Base-by-base conservation (phyloP, 139 green algal species). In the Edaphochlamys debaryana region DNA sequence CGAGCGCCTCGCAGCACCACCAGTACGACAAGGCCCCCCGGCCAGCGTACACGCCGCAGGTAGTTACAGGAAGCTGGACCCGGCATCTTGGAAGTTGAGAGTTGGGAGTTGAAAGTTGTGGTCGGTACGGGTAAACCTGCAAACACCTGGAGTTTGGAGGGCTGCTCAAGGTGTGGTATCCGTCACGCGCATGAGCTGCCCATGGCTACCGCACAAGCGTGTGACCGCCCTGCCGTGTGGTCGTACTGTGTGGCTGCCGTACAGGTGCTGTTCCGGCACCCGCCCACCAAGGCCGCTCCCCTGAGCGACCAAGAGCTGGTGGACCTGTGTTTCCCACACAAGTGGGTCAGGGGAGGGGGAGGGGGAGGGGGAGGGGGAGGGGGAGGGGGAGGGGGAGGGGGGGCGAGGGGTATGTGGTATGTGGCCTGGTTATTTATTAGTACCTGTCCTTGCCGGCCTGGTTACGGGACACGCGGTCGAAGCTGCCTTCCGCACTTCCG, bases 271-370 rank as follows among this genome's bases (percentile, higher is more conserved):
- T 94, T 92, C 82, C 85, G 80, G 52, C 92, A 89, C 77, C 89
- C 87, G 3, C 25, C 79, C 3, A 60, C 69, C 37, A 85, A 70
- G 25, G 27, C 72, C 41, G 52, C 82, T 25, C 67, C 83, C 0
- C 58, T 93, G 62, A 90, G 62, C 40, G 87, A 93, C 50, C 75
- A 82, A 58, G 88, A 95, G 78, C 73, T 98, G 38, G 85, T 91
- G 3, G 73, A 73, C 36, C 95, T 98, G 80, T 98, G 94, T 86
- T 98, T 97, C 40, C 83, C 86, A 17, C 58, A 95, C 87, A 88
- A 91, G 75, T 76, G 71, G 22, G 67, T 77, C n/a, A 38, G 50
- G 50, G 50, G 50, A 4, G 50, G 50, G 50, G 50, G 2, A 22
- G 50, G 50, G 50, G 2, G 50, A 22, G 50, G 50, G 2, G 50